These are phyloP conservation scores for Aspergillus phoenicis DNA, from an alignment of 2,329 filamentous ascomycete species.

Conservation along the genomic window DNA sequence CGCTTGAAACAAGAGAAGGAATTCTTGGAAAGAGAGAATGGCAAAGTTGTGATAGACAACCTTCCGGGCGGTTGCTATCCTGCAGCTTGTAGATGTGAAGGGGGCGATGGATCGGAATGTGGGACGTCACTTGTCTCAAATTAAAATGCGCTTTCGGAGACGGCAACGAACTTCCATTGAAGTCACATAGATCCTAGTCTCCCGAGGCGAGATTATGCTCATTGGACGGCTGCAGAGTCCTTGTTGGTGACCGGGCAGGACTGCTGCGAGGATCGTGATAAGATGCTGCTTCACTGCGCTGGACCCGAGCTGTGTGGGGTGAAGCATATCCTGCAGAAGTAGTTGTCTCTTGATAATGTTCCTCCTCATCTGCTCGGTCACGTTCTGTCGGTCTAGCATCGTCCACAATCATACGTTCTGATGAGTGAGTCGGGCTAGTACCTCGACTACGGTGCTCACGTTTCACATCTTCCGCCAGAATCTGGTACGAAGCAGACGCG, in stretches of 20 bases:
- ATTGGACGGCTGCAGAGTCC: not conserved
- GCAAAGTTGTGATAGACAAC: not conserved
- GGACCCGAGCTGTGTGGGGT: not conserved
- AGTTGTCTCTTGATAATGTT: not conserved
- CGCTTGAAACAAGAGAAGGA: not conserved
- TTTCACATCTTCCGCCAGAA: not conserved
- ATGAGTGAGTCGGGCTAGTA: not conserved
- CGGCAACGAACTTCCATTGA: not conserved
- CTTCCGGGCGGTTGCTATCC: not conserved
- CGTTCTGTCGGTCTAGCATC: not conserved
- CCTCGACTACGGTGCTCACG: not conserved
- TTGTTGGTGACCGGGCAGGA: not conserved
- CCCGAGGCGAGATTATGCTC: not conserved
- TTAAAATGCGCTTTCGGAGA: not conserved
- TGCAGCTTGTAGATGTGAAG: not conserved
- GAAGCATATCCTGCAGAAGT: not conserved
- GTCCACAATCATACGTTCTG: not conserved
- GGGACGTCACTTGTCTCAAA: not conserved
- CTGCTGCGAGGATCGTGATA: not conserved
- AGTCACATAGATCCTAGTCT: not conserved
- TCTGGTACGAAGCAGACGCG: constrained; percentile 9
- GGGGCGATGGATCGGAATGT: not conserved
- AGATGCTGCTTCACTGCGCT: not conserved
- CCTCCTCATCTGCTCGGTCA: not conserved
- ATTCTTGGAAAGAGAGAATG: not conserved